Conservation (phyloP, 805 yeast genomes). For the Candida arabinofermentans region DNA sequence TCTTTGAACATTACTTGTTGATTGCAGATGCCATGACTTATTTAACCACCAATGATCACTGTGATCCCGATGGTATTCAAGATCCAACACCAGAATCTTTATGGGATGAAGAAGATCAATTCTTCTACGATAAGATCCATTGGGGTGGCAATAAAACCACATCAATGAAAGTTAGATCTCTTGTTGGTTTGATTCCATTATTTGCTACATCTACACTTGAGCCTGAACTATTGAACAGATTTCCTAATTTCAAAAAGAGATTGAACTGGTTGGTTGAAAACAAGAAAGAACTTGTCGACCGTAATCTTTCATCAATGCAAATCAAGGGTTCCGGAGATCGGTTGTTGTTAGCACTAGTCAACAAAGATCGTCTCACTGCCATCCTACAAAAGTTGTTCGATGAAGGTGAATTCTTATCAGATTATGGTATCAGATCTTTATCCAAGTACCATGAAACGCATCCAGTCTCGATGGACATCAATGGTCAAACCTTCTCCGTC, state of each 20-base stretch:
- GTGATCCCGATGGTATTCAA: conserved; percentile 23
- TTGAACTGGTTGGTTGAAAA: conserved; percentile 80
- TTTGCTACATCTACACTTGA: conserved; percentile 87
- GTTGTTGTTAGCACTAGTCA: conserved; percentile 71
- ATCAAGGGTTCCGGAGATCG: conserved; percentile 79
- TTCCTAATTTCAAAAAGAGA: conserved; percentile 79
- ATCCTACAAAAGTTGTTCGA: conserved; percentile 79
- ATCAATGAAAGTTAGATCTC: conserved; percentile 78
- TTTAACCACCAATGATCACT: conserved; percentile 36
- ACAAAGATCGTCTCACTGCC: conserved; percentile 70
- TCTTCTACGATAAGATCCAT: conserved; percentile 85
- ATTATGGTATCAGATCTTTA: conserved; percentile 81
- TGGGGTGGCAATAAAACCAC: conserved; percentile 68
- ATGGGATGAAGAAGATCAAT: conserved; percentile 88
- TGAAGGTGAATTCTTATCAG: conserved; percentile 80
- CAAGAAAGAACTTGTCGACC: conserved; percentile 60
- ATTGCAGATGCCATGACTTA: conserved; percentile 94
- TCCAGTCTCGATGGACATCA: conserved; percentile 81
- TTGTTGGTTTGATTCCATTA: conserved; percentile 88
- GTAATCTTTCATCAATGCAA: conserved; percentile 84
- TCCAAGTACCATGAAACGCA: conserved; percentile 81
- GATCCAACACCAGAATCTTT: conserved; percentile 54
- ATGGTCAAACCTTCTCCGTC: conserved; percentile 67
- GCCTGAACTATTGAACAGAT: conserved; percentile 70
- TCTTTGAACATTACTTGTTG: conserved; percentile 86